phyloP scores from a whole-genome alignment of 2,329 filamentous ascomycete genomes.

The Thermothelomyces thermophilus region DNA sequence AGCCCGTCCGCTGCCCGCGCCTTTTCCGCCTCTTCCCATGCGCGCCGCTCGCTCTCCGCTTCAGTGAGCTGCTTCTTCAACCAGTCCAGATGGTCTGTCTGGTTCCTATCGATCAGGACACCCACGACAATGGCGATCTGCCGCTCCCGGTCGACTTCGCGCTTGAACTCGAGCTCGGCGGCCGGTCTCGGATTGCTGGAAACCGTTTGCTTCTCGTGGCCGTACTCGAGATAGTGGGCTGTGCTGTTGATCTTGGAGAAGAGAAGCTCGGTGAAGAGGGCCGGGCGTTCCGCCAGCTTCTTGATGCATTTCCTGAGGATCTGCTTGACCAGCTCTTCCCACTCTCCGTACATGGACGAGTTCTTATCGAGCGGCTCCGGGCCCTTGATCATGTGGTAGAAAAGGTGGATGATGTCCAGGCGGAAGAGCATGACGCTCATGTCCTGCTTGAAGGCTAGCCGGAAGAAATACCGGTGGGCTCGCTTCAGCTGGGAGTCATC shows the following conservation, averaged over 20 bases:
- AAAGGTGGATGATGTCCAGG: conserved; percentile 80
- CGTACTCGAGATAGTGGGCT: conserved; percentile 82
- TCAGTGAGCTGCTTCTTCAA: conserved; percentile 63
- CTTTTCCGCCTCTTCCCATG: conserved; percentile 68
- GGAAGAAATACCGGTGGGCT: conserved; percentile 88
- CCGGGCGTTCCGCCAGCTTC: conserved; percentile 78
- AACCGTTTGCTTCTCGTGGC: conserved; percentile 72
- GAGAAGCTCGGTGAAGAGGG: conserved; percentile 82
- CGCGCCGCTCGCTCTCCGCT: conserved; percentile 65
- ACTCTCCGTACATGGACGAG: conserved; percentile 69
- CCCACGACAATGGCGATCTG: conserved; percentile 77
- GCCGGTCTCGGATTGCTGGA: conserved; percentile 60
- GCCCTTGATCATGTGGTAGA: conserved; percentile 89
- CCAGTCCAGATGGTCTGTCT: conserved; percentile 73
- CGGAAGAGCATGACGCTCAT: conserved; percentile 83
- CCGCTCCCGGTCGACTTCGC: conserved; percentile 58
- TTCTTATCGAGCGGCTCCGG: conserved; percentile 66
- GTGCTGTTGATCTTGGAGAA: conserved; percentile 88
- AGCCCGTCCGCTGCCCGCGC: conserved; percentile 36
- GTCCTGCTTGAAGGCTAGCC: conserved; percentile 90
- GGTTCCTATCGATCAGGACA: conserved; percentile 71
- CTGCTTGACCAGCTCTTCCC: conserved; percentile 83
- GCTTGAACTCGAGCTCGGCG: conserved; percentile 76
- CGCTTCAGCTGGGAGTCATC: conserved; percentile 77
- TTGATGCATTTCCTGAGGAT: conserved; percentile 74